Evolutionary conservation across 495 filamentous ascomycete genomes (phyloP).

Genomic region (Talaromyces nanjingensis): DNA sequence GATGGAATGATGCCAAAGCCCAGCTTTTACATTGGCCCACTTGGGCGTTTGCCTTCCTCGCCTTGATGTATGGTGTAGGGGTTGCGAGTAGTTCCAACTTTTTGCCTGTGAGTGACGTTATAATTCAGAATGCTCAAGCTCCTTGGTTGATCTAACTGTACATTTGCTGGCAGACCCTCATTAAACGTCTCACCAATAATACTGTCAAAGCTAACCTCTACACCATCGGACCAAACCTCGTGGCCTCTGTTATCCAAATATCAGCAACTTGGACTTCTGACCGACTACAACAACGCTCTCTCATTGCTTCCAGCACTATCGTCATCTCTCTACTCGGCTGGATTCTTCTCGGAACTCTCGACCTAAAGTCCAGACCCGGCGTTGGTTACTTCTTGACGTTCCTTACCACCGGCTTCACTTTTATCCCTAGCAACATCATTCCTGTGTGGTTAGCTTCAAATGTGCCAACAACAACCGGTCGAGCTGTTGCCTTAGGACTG

Average conservation of each 20-base stretch:
- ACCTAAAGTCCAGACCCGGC: slow-evolving; percentile 45
- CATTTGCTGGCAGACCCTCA: slow-evolving; percentile 24
- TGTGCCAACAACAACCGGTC: slow-evolving; percentile 56
- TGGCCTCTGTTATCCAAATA: slow-evolving; percentile 57
- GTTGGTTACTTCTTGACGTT: slow-evolving; percentile 67
- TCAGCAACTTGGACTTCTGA: slow-evolving; percentile 59
- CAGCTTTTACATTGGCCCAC: too few species aligned
- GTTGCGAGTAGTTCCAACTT: slow-evolving; percentile 15
- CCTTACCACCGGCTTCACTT: slow-evolving; percentile 60
- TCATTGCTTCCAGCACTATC: slow-evolving; percentile 61
- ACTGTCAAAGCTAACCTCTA: slow-evolving; percentile 63
- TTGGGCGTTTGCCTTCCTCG: too few species aligned
- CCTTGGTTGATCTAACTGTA: too few species aligned
- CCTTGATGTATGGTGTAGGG: too few species aligned
- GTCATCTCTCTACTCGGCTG: slow-evolving; percentile 61
- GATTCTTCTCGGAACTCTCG: slow-evolving; percentile 57
- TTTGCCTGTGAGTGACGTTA: slow-evolving; percentile 18
- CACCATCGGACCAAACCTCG: slow-evolving; percentile 60
- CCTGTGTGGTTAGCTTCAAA: slow-evolving; percentile 67
- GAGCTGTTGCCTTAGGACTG: slow-evolving; percentile 33
- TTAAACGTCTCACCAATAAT: slow-evolving; percentile 49
- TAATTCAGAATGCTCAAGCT: neutral
- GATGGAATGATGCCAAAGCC: too few species aligned
- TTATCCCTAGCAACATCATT: slow-evolving; percentile 32
- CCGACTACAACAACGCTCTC: slow-evolving; percentile 52